A percentile compares a stretch with the other conserved stretches of the same genome.
These are phyloP conservation scores for Penicillium sp. DNA, from an alignment of 2,329 filamentous ascomycete genomes.

Conservation along the genomic window DNA sequence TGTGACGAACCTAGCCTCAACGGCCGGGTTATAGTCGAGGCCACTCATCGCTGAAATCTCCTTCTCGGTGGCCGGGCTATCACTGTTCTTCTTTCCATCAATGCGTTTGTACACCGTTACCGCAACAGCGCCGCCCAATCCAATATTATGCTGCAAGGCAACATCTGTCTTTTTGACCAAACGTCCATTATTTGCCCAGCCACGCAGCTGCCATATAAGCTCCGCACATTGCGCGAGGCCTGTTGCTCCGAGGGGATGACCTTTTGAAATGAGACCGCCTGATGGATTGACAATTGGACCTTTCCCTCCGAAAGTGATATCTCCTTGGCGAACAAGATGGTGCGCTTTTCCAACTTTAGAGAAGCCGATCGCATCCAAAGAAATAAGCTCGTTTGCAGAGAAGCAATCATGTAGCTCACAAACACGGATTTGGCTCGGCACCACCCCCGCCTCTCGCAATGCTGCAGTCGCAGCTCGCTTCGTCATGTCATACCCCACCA, in stretches of 20 bases:
- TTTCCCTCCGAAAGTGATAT: conserved; percentile 84
- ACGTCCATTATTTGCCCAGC: conserved; percentile 86
- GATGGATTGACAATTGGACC: conserved; percentile 81
- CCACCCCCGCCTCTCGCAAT: conserved; percentile 65
- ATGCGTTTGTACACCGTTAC: conserved; percentile 84
- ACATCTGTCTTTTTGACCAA: conserved; percentile 65
- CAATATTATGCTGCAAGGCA: conserved; percentile 88
- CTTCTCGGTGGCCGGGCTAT: conserved; percentile 58
- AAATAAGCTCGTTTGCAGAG: conserved; percentile 89
- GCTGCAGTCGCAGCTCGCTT: conserved; percentile 67
- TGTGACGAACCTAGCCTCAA: conserved; percentile 85
- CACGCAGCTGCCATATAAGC: conserved; percentile 89
- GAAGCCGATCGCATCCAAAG: conserved; percentile 81
- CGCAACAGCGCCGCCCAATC: conserved; percentile 84
- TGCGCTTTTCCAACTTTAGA: conserved; percentile 81
- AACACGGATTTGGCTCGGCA: conserved; percentile 69
- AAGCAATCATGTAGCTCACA: conserved; percentile 97
- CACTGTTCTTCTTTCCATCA: conserved; percentile 62
- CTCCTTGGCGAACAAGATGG: conserved; percentile 79
- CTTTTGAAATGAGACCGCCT: conserved; percentile 92
- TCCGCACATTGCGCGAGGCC: conserved; percentile 96
- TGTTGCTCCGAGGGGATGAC: conserved; percentile 88
- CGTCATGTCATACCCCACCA: conserved; percentile 86
- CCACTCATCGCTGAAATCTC: conserved; percentile 65
- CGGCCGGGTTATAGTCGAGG: conserved; percentile 88